Conservation (phyloP, 2,329 filamentous ascomycete species). For the Colletotrichum kahawae region DNA sequence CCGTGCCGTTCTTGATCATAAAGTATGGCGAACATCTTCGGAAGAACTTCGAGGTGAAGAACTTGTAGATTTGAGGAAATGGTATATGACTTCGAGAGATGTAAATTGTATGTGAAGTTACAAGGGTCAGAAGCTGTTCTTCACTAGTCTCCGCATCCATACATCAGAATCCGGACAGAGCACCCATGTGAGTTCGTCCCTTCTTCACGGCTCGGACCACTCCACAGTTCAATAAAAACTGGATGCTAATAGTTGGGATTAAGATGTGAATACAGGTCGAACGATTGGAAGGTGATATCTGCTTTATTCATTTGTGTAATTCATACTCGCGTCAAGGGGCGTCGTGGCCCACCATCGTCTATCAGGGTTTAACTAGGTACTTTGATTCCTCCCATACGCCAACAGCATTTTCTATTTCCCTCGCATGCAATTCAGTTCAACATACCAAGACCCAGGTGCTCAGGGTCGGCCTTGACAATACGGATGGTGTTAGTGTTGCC, state of each 20-base stretch:
- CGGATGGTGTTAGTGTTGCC: conserved; percentile 86
- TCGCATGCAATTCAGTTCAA: conserved; percentile 19
- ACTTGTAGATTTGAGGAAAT: neutral
- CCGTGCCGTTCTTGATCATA: conserved; percentile 48
- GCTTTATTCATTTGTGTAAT: conserved; percentile 17
- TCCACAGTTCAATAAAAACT: neutral
- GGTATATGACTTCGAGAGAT: neutral
- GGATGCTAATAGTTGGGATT: neutral
- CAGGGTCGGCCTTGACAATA: conserved; percentile 65
- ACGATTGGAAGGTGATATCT: neutral
- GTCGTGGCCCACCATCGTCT: conserved; percentile 15
- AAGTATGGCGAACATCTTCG: conserved; percentile 49
- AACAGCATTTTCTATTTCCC: neutral
- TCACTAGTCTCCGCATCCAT: neutral
- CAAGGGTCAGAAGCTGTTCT: neutral
- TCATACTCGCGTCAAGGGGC: conserved; percentile 16
- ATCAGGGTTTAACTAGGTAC: conserved; percentile 20
- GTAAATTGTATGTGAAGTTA: neutral
- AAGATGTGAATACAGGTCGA: too few species aligned
- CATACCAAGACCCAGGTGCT: conserved; percentile 62
- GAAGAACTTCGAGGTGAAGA: neutral
- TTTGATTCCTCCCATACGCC: conserved; percentile 17
- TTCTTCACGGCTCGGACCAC: neutral
- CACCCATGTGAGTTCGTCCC: neutral
- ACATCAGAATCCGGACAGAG: neutral